Evolutionary conservation across 2,329 filamentous ascomycete species (phyloP).

Genomic region (Epichloe amarillans): DNA sequence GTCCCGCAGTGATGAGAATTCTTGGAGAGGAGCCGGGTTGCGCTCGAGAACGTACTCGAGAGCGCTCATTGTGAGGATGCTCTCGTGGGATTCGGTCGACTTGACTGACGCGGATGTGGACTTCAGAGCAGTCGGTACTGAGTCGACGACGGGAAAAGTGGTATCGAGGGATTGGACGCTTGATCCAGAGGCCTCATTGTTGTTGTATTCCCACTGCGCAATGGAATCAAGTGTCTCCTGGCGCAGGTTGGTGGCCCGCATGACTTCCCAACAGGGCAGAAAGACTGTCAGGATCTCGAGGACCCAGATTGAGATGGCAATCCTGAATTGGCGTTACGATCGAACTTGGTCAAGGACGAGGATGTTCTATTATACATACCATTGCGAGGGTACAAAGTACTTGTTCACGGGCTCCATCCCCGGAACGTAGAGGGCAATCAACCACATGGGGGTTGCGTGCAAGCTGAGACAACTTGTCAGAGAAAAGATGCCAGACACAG

Average conservation of each 20-base stretch:
- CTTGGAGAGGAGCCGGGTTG: constrained; percentile 45
- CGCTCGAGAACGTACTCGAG: constrained; percentile 47
- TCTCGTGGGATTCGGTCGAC: constrained; percentile 19
- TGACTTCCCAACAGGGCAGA: constrained; percentile 46
- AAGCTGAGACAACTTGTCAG: constrained; percentile 25
- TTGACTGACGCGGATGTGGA: constrained; percentile 21
- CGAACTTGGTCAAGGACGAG: constrained; percentile 26
- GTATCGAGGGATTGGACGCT: constrained; percentile 10
- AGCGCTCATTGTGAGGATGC: constrained; percentile 44
- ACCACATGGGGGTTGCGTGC: constrained; percentile 51
- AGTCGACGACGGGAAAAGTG: constrained; percentile 13
- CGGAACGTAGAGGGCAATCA: constrained; percentile 39
- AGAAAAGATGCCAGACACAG: background rate
- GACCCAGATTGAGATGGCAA: constrained; percentile 40
- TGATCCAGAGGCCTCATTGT: constrained; percentile 11
- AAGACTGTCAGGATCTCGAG: constrained; percentile 50
- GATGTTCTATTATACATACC: constrained; percentile 29
- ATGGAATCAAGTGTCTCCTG: constrained; percentile 31
- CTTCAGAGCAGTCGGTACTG: constrained; percentile 14
- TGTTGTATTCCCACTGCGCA: constrained; percentile 28
- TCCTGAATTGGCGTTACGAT: constrained; percentile 11
- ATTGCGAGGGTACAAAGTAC: constrained; percentile 43
- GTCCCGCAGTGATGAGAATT: constrained; percentile 51
- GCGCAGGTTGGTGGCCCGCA: constrained; percentile 25
- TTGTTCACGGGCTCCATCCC: constrained; percentile 22